These are phyloP conservation scores for Pichia sp. DNA, from an alignment of 1,139 yeast species.

Conservation along the genomic window DNA sequence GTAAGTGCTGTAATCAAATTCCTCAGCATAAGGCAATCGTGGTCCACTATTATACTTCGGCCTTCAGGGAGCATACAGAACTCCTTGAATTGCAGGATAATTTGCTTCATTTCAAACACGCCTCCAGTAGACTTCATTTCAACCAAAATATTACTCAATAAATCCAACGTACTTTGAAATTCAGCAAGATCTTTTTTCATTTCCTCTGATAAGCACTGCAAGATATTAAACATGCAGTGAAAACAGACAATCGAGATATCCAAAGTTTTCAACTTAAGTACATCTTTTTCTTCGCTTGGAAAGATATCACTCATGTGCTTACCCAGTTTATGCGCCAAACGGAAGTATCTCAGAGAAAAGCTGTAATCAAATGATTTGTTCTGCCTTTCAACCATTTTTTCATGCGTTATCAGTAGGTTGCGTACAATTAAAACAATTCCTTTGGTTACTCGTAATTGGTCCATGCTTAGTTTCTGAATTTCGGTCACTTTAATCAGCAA, in stretches of 20 bases:
- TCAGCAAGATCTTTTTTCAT: not conserved
- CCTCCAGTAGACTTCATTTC: slow-evolving; percentile 17
- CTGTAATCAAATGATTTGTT: not conserved
- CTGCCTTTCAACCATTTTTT: not conserved
- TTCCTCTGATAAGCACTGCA: not conserved
- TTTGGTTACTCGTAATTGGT: slow-evolving; percentile 15
- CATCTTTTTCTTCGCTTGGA: not conserved
- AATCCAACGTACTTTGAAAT: not conserved
- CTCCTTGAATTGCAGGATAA: slow-evolving; percentile 12
- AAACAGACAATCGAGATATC: slow-evolving; percentile 17
- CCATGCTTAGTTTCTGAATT: not conserved
- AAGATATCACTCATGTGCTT: not conserved
- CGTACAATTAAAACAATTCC: slow-evolving; percentile 17
- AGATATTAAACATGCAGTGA: slow-evolving; percentile 14
- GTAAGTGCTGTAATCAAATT: slow-evolving; percentile 6
- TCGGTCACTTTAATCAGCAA: not conserved
- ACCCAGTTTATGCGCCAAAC: not conserved
- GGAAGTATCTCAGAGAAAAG: not conserved
- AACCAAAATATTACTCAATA: slow-evolving; percentile 10
- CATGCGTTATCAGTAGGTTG: slow-evolving; percentile 14
- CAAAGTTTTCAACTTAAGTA: slow-evolving; percentile 2
- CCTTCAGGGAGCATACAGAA: slow-evolving; percentile 8
- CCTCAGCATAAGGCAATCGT: slow-evolving; percentile 4
- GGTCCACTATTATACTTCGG: not conserved
- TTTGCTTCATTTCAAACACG: slow-evolving; percentile 11